A percentile compares a stretch with the other conserved stretches of the same genome.
These are phyloP conservation scores for Puccinia horiana DNA, from an alignment of 1,284 basidiomycete species.

Conservation along the genomic window DNA sequence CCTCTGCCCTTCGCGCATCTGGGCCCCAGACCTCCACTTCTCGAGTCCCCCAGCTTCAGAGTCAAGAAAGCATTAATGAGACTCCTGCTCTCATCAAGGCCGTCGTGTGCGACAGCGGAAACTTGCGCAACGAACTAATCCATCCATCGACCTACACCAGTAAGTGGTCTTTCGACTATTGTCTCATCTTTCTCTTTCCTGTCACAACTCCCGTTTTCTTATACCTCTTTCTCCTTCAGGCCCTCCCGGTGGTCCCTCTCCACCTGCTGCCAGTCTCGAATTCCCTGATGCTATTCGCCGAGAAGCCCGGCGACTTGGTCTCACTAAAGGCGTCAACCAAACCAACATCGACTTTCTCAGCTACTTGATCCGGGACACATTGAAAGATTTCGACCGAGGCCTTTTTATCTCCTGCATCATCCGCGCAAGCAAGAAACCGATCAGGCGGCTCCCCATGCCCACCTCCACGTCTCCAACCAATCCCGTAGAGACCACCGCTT, in stretches of 20 bases:
- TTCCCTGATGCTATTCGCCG: background rate
- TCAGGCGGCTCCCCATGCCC: background rate
- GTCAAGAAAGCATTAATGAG: background rate
- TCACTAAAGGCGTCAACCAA: background rate
- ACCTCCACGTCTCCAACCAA: background rate
- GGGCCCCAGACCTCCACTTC: background rate
- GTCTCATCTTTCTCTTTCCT: background rate
- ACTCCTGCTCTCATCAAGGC: background rate
- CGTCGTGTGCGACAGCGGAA: no score
- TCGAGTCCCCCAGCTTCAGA: background rate
- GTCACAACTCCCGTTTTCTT: background rate
- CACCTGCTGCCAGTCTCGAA: background rate
- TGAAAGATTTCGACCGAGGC: background rate
- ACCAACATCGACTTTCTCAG: slow-evolving; percentile 8
- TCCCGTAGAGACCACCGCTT: background rate
- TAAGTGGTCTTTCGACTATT: background rate
- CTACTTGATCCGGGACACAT: slow-evolving; percentile 9
- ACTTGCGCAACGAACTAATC: background rate
- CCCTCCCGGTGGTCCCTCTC: background rate
- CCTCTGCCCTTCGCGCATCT: background rate
- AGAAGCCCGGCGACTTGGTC: slow-evolving; percentile 3
- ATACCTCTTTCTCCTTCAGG: background rate
- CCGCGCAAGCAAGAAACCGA: background rate
- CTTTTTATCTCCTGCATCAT: background rate
- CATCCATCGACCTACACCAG: background rate